These are phyloP conservation scores for Xerocomus brunneocitrinus DNA, from an alignment of 768 basidiomycete species.

Conservation along the genomic window DNA sequence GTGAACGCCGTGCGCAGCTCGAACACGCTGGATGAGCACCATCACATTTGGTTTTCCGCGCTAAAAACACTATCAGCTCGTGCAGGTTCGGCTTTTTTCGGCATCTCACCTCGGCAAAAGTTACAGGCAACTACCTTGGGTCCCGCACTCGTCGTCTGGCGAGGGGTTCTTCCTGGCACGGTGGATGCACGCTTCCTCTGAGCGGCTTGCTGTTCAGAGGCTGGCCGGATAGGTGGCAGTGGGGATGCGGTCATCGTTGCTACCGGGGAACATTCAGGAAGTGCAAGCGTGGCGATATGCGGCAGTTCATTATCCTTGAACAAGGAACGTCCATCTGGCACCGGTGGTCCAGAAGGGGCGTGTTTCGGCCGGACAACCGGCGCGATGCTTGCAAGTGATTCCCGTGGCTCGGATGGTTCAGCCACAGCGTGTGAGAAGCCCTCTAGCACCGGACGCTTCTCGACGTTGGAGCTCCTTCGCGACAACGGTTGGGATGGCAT, in stretches of 20 bases:
- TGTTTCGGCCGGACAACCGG: conserved; percentile 33
- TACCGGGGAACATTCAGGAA: conserved; percentile 53
- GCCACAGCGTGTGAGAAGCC: conserved; percentile 28
- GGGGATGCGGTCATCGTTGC: conserved; percentile 58
- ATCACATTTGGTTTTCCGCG: conserved; percentile 87
- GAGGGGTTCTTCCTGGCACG: conserved; percentile 56
- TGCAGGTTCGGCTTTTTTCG: conserved; percentile 3
- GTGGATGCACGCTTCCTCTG: conserved; percentile 69
- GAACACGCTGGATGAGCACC: conserved; percentile 82
- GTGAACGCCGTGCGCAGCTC: conserved; percentile 71
- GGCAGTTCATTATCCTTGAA: conserved; percentile 64
- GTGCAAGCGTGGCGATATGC: conserved; percentile 65
- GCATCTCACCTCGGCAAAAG: conserved; percentile 72
- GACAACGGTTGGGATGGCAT: conserved; percentile 32
- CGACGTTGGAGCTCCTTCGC: conserved; percentile 34
- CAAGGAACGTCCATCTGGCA: conserved; percentile 37
- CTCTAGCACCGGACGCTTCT: conserved; percentile 33
- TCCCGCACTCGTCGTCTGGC: conserved; percentile 61
- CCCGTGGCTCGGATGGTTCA: conserved; percentile 42
- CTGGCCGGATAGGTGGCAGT: conserved; percentile 60
- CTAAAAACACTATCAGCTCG: conserved; percentile 33
- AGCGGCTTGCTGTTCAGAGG: conserved; percentile 61
- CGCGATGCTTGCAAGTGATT: conserved; percentile 36
- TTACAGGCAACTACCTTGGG: conserved; percentile 88
- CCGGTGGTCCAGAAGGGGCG: conserved; percentile 17